These are phyloP conservation scores for Rhizopus delemar DNA, from an alignment of 371 early-diverging fungal species.

Conservation along the genomic window DNA sequence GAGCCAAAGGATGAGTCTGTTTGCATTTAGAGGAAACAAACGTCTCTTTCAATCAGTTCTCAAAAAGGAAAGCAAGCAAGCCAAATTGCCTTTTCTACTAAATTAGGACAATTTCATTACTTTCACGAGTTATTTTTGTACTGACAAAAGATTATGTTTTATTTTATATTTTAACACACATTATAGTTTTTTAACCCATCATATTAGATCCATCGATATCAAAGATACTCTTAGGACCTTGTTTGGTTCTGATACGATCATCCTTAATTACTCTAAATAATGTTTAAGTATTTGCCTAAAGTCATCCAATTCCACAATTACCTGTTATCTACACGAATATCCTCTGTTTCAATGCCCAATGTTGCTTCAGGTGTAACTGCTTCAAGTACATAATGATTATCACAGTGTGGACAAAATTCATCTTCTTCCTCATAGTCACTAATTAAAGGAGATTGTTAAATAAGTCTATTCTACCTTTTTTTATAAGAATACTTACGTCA, in stretches of 20 bases:
- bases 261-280: conserved; percentile 42
- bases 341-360: conserved; percentile 90
- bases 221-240: conserved; percentile 37
- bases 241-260: conserved; percentile 26
- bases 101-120: too few species aligned
- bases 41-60: too few species aligned
- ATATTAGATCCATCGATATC: conserved; percentile 44
- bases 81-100: too few species aligned
- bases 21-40: too few species aligned
- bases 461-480: too few species aligned
- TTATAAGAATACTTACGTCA: conserved; percentile 54
- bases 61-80: too few species aligned
- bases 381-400: conserved; percentile 94
- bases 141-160: too few species aligned
- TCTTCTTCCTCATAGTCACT: conserved; percentile 91
- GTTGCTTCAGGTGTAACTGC: conserved; percentile 85
- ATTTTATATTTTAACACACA: too few species aligned
- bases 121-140: too few species aligned
- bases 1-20: too few species aligned
- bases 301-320: conserved; percentile 19
- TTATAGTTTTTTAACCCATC: conserved; percentile 35
- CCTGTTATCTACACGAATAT: conserved; percentile 75
- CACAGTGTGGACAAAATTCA: conserved; percentile 97
- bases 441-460: background rate
- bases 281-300: background rate